Evolutionary conservation across 78 protist species (phyloP).

Genomic region (Dictyostelium citrinum): DNA sequence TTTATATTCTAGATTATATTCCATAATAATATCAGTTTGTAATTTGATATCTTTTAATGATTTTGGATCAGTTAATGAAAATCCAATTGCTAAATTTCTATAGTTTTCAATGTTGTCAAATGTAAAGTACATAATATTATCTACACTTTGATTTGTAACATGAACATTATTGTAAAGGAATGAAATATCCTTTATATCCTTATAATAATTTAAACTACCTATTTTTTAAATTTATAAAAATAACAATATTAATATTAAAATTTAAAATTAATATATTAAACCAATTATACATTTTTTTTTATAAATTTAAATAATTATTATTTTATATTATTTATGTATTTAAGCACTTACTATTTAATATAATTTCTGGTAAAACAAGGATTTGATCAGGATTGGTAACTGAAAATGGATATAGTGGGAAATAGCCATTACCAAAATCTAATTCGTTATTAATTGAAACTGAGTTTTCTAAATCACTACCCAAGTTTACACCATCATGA

Average conservation of each 20-base stretch:
- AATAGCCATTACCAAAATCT: background rate
- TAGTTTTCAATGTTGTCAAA: background rate
- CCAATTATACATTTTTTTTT: no score
- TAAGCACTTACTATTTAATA: background rate
- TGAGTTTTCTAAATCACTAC: background rate
- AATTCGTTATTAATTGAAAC: background rate
- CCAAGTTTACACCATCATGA: background rate
- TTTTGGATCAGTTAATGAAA: background rate
- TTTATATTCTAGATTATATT: no score
- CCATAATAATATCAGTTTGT: background rate
- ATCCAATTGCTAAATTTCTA: background rate
- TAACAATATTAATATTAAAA: background rate
- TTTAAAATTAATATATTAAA: no score
- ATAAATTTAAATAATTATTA: no score
- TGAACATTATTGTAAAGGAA: background rate
- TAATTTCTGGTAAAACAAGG: background rate
- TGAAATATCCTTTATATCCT: background rate
- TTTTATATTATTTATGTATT: no score
- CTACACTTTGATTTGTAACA: background rate
- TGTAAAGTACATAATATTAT: background rate
- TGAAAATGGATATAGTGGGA: background rate
- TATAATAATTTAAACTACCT: background rate
- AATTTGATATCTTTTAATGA: background rate
- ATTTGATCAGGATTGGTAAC: background rate
- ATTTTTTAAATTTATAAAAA: background rate